Evolutionary conservation across 352 stramenopile species (phyloP), one percentile per base, ranked within the genome.

Genomic region (Phytophthora melonis): DNA sequence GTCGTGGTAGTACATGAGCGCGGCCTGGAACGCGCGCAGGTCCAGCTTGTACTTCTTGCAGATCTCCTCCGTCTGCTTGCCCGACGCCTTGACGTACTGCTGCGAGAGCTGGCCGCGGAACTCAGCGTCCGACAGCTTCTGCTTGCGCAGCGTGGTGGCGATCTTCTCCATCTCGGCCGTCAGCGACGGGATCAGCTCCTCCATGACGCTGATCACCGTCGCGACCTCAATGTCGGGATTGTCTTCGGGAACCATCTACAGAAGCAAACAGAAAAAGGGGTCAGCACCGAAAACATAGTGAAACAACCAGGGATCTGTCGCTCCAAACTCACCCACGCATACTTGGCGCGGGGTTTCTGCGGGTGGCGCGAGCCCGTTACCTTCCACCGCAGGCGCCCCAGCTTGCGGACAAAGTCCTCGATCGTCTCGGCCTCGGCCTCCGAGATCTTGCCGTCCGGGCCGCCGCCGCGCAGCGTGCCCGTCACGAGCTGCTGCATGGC

Each of bases 1-100:
- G 67, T 95, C 87, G 72, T 95, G 84, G 77, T 91, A 95, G 60
- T 84, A 93, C 65, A 94, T 78, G 36, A 95, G 84, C 56, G 89
- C 89, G 53, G 78, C 72, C 57, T 94, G 89, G 58, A 95, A 94
- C 49, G 83, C 78, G 56, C 76, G 75, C 68, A 94, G n/a, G 45
- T 94, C 81, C 18, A 95, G 59, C 58, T 89, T 72, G 54, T 70
- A 71, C 55, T 83, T 78, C 10, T 41, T 59, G 58, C 86, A 93
- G 36, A 93, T 75, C 59, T 81, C 57, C 45, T 87, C 80, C 3
- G 86, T 94, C 50, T 84, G 76, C 52, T 83, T 82, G 19, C 83
- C 81, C 21, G 89, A 93, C 19, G 82, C 82, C 58, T 87, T 82
- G 34, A 94, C 64, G 71, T 95, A 95, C 52, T 87, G 68, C 60